Conservation (phyloP, 768 basidiomycete genomes). For the Pulveroboletus ravenelii region DNA sequence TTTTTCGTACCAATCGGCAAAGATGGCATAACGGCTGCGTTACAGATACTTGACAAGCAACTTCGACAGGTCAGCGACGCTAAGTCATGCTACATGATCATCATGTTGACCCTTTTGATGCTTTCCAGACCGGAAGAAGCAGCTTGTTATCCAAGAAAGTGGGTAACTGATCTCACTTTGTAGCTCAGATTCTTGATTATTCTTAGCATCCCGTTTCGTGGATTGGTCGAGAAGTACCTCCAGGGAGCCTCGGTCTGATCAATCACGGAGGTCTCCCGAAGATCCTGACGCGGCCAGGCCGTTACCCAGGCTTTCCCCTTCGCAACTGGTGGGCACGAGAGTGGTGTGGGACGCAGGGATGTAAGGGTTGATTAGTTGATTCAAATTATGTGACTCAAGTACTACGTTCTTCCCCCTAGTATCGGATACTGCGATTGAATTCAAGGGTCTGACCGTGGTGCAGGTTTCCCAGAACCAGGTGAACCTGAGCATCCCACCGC, state of each 20-base stretch:
- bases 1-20: constrained; percentile 70
- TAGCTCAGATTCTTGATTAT: neutral
- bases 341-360: constrained; percentile 65
- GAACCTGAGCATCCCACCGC: neutral
- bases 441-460: constrained; percentile 76
- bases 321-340: constrained; percentile 82
- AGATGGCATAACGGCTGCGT: constrained; percentile 61
- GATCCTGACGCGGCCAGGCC: constrained; percentile 66
- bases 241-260: constrained; percentile 69
- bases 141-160: constrained; percentile 63
- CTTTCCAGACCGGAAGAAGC: constrained; percentile 48
- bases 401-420: constrained; percentile 37
- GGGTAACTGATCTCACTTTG: constrained; percentile 8
- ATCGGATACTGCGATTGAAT: constrained; percentile 78
- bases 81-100: neutral
- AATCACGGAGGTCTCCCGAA: constrained; percentile 83
- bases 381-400: neutral
- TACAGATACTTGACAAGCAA: constrained; percentile 65
- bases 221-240: constrained; percentile 67
- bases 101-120: constrained; percentile 1
- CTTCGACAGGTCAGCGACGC: constrained; percentile 36
- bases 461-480: constrained; percentile 84
- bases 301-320: constrained; percentile 71
- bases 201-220: constrained; percentile 55
- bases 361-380: constrained; percentile 38